phyloP scores from a whole-genome alignment of 2,329 filamentous ascomycete genomes.

The Aspergillus tubingensis region DNA sequence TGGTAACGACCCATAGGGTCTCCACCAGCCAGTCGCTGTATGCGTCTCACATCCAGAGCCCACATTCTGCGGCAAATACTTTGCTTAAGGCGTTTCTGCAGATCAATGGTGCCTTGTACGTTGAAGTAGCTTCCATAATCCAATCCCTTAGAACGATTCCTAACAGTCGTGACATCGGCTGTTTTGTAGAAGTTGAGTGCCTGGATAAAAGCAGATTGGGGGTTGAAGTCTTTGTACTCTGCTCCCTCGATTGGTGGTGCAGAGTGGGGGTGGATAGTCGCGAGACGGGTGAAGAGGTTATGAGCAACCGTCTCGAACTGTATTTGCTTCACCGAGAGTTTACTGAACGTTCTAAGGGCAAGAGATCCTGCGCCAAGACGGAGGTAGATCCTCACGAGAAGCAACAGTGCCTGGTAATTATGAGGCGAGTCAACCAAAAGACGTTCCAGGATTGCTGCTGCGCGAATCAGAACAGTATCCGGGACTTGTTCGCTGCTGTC shows the following conservation, averaged over 20 bases:
- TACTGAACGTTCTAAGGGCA: slow-evolving; percentile 48
- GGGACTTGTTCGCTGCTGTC: slow-evolving; percentile 24
- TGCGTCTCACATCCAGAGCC: slow-evolving; percentile 45
- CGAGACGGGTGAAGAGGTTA: slow-evolving; percentile 50
- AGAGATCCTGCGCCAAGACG: slow-evolving; percentile 49
- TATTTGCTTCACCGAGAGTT: slow-evolving; percentile 51
- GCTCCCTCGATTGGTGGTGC: slow-evolving; percentile 42
- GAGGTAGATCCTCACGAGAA: slow-evolving; percentile 48
- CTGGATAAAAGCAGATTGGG: slow-evolving; percentile 42
- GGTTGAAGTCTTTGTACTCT: slow-evolving; percentile 46
- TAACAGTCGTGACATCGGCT: slow-evolving; percentile 40
- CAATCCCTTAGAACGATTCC: slow-evolving; percentile 41
- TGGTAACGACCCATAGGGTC: slow-evolving; percentile 38
- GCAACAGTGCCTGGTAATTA: slow-evolving; percentile 49
- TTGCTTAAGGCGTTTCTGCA: slow-evolving; percentile 40
- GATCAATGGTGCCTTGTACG: slow-evolving; percentile 45
- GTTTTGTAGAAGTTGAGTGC: slow-evolving; percentile 46
- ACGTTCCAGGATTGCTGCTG: slow-evolving; percentile 42
- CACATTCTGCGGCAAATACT: slow-evolving; percentile 47
- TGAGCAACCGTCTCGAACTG: slow-evolving; percentile 52
- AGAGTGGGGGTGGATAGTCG: slow-evolving; percentile 49
- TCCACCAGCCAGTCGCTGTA: slow-evolving; percentile 43
- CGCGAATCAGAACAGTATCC: slow-evolving; percentile 38
- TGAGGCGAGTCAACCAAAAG: slow-evolving; percentile 47
- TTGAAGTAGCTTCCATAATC: slow-evolving; percentile 48